Percentiles rank a stretch among this genome's conserved stretches.
These are phyloP conservation scores for Colletotrichum chrysophilum DNA, from an alignment of 2,329 filamentous ascomycete genomes.

Conservation along the genomic window DNA sequence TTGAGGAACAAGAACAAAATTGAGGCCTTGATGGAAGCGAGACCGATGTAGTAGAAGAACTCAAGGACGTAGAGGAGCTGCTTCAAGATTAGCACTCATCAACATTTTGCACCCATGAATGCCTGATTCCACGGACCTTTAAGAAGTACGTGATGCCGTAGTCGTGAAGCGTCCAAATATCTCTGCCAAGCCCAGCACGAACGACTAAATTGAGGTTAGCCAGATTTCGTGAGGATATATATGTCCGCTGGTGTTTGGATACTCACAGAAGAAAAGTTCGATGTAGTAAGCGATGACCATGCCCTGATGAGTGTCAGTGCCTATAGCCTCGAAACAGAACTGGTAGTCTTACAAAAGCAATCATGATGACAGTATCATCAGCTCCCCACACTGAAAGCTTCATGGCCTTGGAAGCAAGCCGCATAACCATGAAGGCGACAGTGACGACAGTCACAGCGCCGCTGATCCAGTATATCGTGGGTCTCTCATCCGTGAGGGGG, in stretches of 20 bases:
- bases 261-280: not conserved
- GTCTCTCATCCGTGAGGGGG: not conserved
- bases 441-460: not conserved
- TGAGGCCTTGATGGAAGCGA: slow-evolving; percentile 24
- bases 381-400: not conserved
- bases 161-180: slow-evolving; percentile 38
- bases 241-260: rapidly evolving
- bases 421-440: not conserved
- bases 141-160: slow-evolving; percentile 31
- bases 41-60: slow-evolving; percentile 33
- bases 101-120: not conserved
- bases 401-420: not conserved
- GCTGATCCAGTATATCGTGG: not conserved
- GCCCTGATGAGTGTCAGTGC: not conserved
- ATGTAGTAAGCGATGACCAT: not conserved
- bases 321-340: rapidly evolving
- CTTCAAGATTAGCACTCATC: not conserved
- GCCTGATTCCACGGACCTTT: slow-evolving; percentile 23
- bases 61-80: slow-evolving; percentile 32
- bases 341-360: not conserved
- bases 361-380: not conserved
- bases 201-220: slow-evolving; percentile 24
- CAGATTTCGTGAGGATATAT: no score
- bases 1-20: not conserved
- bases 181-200: slow-evolving; percentile 34